Conservation (phyloP, 306 rosid species). For the Dicorynia guianensis region DNA sequence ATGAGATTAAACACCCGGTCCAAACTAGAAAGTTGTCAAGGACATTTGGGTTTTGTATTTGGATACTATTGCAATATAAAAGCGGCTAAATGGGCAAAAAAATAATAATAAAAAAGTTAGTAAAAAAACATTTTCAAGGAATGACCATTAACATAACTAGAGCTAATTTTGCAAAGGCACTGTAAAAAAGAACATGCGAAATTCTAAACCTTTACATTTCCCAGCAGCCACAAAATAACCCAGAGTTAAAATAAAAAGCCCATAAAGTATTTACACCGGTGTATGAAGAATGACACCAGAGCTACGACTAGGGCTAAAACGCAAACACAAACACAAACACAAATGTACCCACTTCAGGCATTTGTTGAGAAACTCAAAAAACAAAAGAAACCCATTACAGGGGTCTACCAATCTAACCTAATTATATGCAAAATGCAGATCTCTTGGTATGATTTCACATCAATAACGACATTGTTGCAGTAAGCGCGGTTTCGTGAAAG, state of each 20-base stretch:
- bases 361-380: not conserved
- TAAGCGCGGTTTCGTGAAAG: not conserved
- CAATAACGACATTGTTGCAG: not conserved
- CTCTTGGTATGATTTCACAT: slow-evolving; percentile 34
- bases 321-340: not conserved
- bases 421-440: slow-evolving; percentile 38
- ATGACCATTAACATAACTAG: slow-evolving; percentile 6
- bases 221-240: no score
- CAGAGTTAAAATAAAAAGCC: no score
- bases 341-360: not conserved
- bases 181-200: slow-evolving; percentile 5
- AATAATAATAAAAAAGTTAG: not conserved
- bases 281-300: not conserved
- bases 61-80: not conserved
- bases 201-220: no score
- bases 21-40: slow-evolving; percentile 30
- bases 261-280: no score
- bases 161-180: not conserved
- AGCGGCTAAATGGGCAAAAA: not conserved
- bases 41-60: not conserved
- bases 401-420: slow-evolving; percentile 30
- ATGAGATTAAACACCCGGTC: slow-evolving; percentile 19
- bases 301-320: slow-evolving; percentile 5
- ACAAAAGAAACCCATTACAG: slow-evolving; percentile 17
- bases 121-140: not conserved